Evolutionary conservation across 352 stramenopile genomes (phyloP), one percentile per base, ranked within the genome.

Genomic region (Thalassiosira allenii): DNA sequence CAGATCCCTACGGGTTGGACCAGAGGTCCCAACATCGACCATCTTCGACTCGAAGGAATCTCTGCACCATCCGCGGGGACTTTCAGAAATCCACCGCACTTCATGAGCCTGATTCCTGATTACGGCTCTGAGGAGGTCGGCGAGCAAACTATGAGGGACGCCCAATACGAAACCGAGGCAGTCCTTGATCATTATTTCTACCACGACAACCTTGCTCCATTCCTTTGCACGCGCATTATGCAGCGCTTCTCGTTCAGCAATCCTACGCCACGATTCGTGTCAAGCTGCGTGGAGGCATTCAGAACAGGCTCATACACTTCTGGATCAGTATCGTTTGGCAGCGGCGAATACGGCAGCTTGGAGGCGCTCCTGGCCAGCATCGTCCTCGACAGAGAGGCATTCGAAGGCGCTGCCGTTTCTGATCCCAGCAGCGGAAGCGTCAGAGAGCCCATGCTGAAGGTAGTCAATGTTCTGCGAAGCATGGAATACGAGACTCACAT

Each of bases 131-230:
- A 61, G 58, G 44, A 51, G 56, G 32, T 80, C 58, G 69, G 63
- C n/a, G 74, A 80, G 41, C 43, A 68, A 56, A 84, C 52, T 61
- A 20, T 72, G 22, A 63, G 81, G 0, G 87, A 93, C 65, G 83
- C 87, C 25, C 56, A 78, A 25, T 82, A 88, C 57, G 87, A 94
- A 75, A 91, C 84, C 5, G 85, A 91, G 32, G 87, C 87, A 25
- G 66, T 91, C 8, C 68, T 94, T 30, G 87, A 93, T 61, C 85
- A 91, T 54, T 84, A 90, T 47, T 88, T 91, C 56, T 82, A 86
- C 44, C 83, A 94, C 58, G 63, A 79, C 22, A 94, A 91, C 52
- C 66, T 81, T 33, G 79, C 85, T 6, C 85, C 89, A n/a, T 92
- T 92, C 49, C 14, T 94, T 23, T 76, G 75, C 27, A 57, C 69